Percentiles rank a stretch among this genome's conserved stretches.
phyloP scores from a whole-genome alignment of 176 grass and related monocot species.

The Eleusine indica region DNA sequence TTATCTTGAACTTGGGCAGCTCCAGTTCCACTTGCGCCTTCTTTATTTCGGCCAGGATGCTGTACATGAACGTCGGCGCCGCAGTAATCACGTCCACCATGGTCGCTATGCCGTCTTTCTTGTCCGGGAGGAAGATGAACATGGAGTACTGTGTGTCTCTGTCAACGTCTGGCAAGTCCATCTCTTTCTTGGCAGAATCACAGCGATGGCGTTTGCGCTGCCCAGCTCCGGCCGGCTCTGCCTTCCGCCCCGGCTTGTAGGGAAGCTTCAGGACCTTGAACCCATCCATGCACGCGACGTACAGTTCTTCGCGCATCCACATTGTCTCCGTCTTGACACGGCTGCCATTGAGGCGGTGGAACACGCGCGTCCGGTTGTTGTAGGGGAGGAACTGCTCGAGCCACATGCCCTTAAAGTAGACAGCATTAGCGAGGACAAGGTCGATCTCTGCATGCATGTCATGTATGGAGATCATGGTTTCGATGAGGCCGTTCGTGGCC shows the following conservation, averaged over 20 bases:
- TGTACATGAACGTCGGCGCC: not conserved
- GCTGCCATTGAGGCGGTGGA: conserved; percentile 19
- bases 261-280: conserved; percentile 43
- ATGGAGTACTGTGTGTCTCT: not conserved
- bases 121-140: conserved; percentile 25
- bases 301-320: not conserved
- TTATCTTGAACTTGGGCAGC: conserved; percentile 27
- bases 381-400: accelerated
- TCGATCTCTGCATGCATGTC: not conserved
- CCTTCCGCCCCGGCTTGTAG: not conserved
- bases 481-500: conserved; percentile 8
- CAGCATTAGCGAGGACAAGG: conserved; percentile 26
- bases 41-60: not conserved
- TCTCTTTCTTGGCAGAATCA: too few species aligned
- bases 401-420: conserved; percentile 30
- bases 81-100: conserved; percentile 18
- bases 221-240: not conserved
- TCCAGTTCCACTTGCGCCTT: accelerated
- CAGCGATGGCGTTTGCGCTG: not conserved
- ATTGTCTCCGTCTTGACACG: not conserved
- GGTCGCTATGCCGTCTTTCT: not conserved
- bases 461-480: not conserved
- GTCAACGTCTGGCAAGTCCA: too few species aligned
- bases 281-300: not conserved
- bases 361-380: not conserved